Evolutionary conservation across 2,329 filamentous ascomycete species (phyloP).

Genomic region (Claviceps fusiformis): DNA sequence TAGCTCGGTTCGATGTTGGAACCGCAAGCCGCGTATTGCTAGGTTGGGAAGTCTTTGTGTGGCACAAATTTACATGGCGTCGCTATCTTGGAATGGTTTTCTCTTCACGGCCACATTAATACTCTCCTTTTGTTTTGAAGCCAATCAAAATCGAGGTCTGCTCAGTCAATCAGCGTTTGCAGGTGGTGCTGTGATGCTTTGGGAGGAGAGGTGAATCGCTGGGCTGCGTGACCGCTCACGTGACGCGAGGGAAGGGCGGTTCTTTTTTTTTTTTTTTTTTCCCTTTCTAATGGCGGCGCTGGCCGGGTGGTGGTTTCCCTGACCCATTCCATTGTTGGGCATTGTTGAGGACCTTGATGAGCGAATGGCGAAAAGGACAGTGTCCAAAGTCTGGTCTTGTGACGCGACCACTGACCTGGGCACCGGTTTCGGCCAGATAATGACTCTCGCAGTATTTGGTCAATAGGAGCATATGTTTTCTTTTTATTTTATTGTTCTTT

Average conservation of each 20-base stretch:
- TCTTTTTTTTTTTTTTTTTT: background rate
- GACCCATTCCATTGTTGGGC: background rate
- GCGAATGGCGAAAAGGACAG: background rate
- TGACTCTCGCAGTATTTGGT: no score
- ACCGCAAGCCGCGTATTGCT: background rate
- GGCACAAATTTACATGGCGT: conserved; percentile 18
- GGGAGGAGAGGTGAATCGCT: no score
- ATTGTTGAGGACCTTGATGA: background rate
- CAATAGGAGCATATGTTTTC: no score
- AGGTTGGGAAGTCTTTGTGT: conserved; percentile 19
- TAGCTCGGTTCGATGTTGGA: conserved; percentile 1
- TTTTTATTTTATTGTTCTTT: no score
- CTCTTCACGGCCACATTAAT: conserved; percentile 12
- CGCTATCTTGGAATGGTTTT: conserved; percentile 16
- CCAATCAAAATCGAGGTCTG: conserved; percentile 8
- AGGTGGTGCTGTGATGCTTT: background rate
- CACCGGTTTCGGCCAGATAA: no score
- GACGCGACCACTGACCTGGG: background rate
- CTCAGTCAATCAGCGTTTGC: conserved; percentile 1
- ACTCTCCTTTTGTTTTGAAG: conserved; percentile 1
- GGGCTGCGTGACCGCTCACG: background rate
- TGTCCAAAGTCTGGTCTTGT: background rate
- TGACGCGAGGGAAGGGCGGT: background rate
- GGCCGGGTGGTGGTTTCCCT: background rate
- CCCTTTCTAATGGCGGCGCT: no score